Percentiles rank a stretch among this genome's conserved stretches.
Evolutionary conservation across 306 rosid species (phyloP).

Genomic region (Quercus wislizeni): DNA sequence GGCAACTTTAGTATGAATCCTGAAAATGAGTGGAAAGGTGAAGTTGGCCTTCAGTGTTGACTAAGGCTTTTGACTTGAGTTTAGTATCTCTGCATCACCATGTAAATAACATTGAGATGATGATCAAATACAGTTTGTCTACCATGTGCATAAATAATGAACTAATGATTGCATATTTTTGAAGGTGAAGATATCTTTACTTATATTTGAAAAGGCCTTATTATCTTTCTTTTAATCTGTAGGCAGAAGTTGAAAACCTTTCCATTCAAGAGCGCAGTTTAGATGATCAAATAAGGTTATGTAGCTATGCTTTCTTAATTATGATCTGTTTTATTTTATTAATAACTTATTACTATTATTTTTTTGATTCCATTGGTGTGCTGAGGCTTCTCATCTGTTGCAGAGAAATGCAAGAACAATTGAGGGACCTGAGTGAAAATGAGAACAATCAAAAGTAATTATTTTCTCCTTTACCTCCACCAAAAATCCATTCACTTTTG

Average conservation of each 20-base stretch:
- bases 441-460: constrained; percentile 82
- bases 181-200: background rate
- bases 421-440: constrained; percentile 79
- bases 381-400: constrained; percentile 33
- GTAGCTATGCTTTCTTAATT: constrained; percentile 17
- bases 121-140: background rate
- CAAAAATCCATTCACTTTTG: constrained; percentile 2
- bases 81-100: background rate
- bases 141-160: background rate
- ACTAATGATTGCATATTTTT: background rate
- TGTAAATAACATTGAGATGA: constrained; percentile 7
- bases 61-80: constrained; percentile 11
- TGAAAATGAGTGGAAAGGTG: background rate
- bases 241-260: constrained; percentile 89
- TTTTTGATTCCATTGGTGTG: constrained; percentile 7
- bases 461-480: constrained; percentile 17
- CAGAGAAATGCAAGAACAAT: constrained; percentile 95
- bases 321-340: constrained; percentile 10
- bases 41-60: constrained; percentile 7
- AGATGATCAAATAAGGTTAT: constrained; percentile 87
- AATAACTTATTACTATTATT: no score
- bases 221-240: constrained; percentile 26
- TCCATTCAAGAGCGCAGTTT: constrained; percentile 62
- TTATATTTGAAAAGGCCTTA: background rate
- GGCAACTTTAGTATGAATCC: background rate